These are phyloP conservation scores for Conticribra weissflogii DNA, from an alignment of 108 stramenopile species.

Conservation along the genomic window DNA sequence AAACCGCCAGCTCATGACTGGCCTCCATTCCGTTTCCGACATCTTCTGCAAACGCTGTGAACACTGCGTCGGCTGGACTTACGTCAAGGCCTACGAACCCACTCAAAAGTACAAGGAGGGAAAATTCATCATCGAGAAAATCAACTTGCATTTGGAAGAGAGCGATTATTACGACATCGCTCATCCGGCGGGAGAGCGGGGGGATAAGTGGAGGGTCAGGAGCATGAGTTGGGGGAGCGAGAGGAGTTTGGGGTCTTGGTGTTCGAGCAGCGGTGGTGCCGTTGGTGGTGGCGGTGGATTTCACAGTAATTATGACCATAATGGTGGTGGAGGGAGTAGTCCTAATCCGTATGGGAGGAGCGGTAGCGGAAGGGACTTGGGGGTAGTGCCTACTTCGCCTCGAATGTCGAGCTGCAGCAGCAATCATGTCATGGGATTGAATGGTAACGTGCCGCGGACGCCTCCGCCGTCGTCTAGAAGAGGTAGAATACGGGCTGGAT, in stretches of 20 bases:
- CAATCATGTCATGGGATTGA: too few species aligned
- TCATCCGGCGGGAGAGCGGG: constrained; percentile 75
- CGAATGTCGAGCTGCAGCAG: not conserved
- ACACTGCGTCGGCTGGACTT: constrained; percentile 94
- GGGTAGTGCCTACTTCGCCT: constrained; percentile 5
- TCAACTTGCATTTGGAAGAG: constrained; percentile 83
- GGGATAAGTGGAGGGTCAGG: constrained; percentile 73
- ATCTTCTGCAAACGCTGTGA: constrained; percentile 91
- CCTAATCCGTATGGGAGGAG: too few species aligned
- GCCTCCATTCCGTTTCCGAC: constrained; percentile 93
- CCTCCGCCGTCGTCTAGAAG: not conserved
- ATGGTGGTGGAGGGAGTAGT: not conserved
- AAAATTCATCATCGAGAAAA: constrained; percentile 93
- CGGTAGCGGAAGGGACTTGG: not conserved
- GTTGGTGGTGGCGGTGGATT: not conserved
- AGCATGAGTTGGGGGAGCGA: constrained; percentile 81
- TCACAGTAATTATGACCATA: not conserved
- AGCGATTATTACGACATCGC: constrained; percentile 62
- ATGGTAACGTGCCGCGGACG: too few species aligned
- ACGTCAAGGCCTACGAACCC: constrained; percentile 84
- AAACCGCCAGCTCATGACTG: constrained; percentile 90
- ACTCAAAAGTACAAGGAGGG: constrained; percentile 95
- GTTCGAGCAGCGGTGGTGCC: not conserved
- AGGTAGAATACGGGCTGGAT: not conserved
- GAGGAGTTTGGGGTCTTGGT: constrained; percentile 10